These are phyloP conservation scores for Dactylonectria estremocensis DNA, from an alignment of 2,329 filamentous ascomycete species.

Conservation along the genomic window DNA sequence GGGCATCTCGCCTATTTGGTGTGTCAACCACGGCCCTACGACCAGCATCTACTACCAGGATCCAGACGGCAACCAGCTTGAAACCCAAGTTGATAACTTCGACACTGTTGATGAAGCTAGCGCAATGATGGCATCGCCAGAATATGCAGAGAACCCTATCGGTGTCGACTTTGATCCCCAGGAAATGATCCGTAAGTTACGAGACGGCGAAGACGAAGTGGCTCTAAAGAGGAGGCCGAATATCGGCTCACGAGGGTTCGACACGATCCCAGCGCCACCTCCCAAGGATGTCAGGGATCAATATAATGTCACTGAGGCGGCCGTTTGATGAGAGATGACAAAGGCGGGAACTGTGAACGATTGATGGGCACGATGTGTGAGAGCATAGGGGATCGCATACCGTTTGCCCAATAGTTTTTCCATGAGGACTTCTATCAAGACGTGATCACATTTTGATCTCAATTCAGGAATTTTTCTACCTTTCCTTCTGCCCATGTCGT, in stretches of 20 bases:
- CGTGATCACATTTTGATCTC: too few species aligned
- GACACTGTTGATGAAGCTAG: constrained; percentile 25
- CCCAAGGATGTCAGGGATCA: constrained; percentile 1
- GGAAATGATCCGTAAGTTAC: background rate
- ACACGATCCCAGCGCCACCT: constrained; percentile 5
- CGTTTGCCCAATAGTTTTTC: too few species aligned
- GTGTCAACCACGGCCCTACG: constrained; percentile 30
- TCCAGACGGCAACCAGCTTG: constrained; percentile 30
- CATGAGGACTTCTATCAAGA: too few species aligned
- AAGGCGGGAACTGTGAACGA: background rate
- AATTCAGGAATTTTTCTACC: too few species aligned
- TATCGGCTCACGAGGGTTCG: constrained; percentile 16
- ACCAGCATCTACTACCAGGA: constrained; percentile 34
- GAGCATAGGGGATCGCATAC: too few species aligned
- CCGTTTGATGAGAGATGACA: background rate
- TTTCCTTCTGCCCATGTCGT: too few species aligned
- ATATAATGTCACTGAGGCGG: background rate
- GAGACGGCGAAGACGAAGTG: background rate
- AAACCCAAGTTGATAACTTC: constrained; percentile 33
- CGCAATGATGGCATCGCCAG: constrained; percentile 17
- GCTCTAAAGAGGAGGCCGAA: constrained; percentile 1
- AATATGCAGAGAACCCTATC: constrained; percentile 27
- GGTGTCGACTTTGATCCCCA: constrained; percentile 27
- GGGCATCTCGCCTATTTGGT: constrained; percentile 25
- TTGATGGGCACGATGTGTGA: too few species aligned